Conservation (phyloP, 2,329 filamentous ascomycete genomes). For the Orbilia ellipsospora region DNA sequence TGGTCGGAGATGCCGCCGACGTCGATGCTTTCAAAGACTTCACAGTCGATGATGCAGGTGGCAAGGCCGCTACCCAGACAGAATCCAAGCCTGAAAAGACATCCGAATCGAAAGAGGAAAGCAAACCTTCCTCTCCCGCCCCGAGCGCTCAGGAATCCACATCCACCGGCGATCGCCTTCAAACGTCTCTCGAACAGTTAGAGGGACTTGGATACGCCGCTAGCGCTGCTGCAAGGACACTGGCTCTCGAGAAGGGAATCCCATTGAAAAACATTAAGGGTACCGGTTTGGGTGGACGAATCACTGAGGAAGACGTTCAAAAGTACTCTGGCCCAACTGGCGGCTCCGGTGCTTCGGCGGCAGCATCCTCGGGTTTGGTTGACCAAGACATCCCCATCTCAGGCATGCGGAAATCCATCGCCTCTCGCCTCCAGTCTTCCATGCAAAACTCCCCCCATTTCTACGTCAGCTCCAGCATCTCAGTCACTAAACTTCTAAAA, state of each 20-base stretch:
- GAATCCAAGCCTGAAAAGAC: constrained; percentile 74
- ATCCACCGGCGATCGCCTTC: constrained; percentile 73
- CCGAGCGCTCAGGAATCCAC: constrained; percentile 63
- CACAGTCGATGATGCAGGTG: constrained; percentile 88
- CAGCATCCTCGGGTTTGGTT: constrained; percentile 70
- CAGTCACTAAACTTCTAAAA: constrained; percentile 94
- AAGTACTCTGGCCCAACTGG: constrained; percentile 70
- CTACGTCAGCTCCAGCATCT: constrained; percentile 91
- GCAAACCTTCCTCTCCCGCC: constrained; percentile 71
- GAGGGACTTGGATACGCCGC: constrained; percentile 71
- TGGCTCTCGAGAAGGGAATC: constrained; percentile 86
- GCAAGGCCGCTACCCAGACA: constrained; percentile 61
- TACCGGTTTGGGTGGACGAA: constrained; percentile 82
- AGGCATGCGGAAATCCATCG: constrained; percentile 98
- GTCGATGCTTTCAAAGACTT: constrained; percentile 89
- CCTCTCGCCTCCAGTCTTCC: constrained; percentile 87
- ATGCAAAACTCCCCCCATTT: constrained; percentile 96
- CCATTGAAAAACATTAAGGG: constrained; percentile 84
- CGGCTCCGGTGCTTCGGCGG: constrained; percentile 63
- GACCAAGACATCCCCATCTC: constrained; percentile 87
- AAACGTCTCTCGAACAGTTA: constrained; percentile 81
- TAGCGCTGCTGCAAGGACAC: constrained; percentile 77
- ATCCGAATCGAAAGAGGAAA: constrained; percentile 71
- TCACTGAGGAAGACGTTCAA: constrained; percentile 93
- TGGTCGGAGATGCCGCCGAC: constrained; percentile 91